Conservation (phyloP, 805 yeast genomes). For the Saccharomycopsis oosterbeekiorum region DNA sequence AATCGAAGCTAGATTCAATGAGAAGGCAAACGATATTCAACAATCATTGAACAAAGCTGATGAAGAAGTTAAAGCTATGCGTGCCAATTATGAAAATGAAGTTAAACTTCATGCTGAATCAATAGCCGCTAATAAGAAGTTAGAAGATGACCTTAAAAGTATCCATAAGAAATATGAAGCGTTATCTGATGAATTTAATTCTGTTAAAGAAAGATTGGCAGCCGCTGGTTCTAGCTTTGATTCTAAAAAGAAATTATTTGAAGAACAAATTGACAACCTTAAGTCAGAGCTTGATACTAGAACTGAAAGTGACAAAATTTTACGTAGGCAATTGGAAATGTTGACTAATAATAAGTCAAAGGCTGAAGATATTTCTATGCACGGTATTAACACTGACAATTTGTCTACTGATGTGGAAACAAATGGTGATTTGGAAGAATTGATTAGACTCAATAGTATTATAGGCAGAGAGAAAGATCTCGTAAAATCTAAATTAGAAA, state of each 20-base stretch:
- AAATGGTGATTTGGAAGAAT: constrained; percentile 35
- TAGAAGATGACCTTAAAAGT: constrained; percentile 29
- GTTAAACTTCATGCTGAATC: constrained; percentile 45
- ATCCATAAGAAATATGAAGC: constrained; percentile 24
- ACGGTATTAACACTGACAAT: constrained; percentile 17
- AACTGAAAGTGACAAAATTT: constrained; percentile 49
- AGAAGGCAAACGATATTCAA: constrained; percentile 25
- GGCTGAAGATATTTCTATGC: constrained; percentile 20
- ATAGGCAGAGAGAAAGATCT: constrained; percentile 71
- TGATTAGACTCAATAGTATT: constrained; percentile 34
- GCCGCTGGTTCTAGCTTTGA: constrained; percentile 37
- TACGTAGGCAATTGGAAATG: constrained; percentile 58
- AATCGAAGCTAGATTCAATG: constrained; percentile 25
- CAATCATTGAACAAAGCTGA: constrained; percentile 32
- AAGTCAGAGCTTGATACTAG: constrained; percentile 26
- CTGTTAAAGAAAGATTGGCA: constrained; percentile 24
- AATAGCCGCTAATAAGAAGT: constrained; percentile 30
- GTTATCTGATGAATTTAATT: constrained; percentile 18
- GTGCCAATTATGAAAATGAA: constrained; percentile 43
- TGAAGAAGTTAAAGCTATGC: constrained; percentile 31
- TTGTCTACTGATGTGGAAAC: constrained; percentile 16
- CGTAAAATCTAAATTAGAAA: constrained; percentile 47
- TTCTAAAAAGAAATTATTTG: constrained; percentile 31
- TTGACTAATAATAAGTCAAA: constrained; percentile 20
- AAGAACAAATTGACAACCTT: constrained; percentile 38